Evolutionary conservation across 768 basidiomycete genomes (phyloP).

Genomic region (Tricholoma sp.): DNA sequence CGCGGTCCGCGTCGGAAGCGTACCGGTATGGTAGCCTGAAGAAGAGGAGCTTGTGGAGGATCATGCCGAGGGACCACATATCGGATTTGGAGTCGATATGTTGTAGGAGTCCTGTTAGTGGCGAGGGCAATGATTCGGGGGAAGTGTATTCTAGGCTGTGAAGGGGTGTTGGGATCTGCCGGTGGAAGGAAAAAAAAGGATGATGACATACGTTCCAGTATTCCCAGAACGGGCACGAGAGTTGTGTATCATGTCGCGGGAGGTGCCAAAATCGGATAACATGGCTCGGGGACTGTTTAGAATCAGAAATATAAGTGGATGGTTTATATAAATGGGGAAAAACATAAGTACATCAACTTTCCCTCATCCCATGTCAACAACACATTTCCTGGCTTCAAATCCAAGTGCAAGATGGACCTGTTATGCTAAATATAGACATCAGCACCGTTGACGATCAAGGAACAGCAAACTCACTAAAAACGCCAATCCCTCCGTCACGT

Average conservation of each 20-base stretch:
- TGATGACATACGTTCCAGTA: constrained; percentile 76
- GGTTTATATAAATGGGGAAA: not conserved
- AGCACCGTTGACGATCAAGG: not conserved
- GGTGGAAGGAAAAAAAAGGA: not conserved
- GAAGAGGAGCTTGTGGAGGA: constrained; percentile 89
- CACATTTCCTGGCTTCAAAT: constrained; percentile 93
- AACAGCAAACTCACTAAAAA: constrained; percentile 62
- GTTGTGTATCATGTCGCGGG: constrained; percentile 80
- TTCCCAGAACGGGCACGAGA: constrained; percentile 76
- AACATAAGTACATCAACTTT: constrained; percentile 58
- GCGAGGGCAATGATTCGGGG: constrained; percentile 79
- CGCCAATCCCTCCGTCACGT: constrained; percentile 80
- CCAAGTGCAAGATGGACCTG: constrained; percentile 84
- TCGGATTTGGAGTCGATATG: constrained; percentile 86
- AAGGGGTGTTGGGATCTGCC: not conserved
- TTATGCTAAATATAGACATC: constrained; percentile 48
- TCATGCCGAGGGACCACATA: constrained; percentile 98
- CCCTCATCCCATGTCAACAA: constrained; percentile 90
- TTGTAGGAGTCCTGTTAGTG: constrained; percentile 55
- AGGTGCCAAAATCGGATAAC: constrained; percentile 95
- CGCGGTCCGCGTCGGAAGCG: constrained; percentile 54
- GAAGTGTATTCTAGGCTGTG: constrained; percentile 79
- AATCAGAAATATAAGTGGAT: not conserved
- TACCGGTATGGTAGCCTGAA: constrained; percentile 84
- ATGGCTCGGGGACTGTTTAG: constrained; percentile 77